These are phyloP conservation scores for Aureobasidium lini DNA, from an alignment of 2,329 filamentous ascomycete species.

Conservation along the genomic window DNA sequence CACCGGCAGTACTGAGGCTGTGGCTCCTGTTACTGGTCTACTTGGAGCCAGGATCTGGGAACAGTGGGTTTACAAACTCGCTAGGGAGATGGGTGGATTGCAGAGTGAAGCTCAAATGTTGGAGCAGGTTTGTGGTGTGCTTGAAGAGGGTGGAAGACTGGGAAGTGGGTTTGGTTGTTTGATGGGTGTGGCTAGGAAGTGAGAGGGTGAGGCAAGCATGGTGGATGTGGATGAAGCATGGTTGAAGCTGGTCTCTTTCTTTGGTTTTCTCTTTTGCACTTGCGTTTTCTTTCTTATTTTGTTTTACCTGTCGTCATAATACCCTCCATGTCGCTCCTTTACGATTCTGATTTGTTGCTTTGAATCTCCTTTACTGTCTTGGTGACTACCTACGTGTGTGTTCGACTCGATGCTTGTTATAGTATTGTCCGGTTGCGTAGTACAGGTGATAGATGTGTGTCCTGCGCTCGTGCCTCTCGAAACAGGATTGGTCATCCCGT, in stretches of 20 bases:
- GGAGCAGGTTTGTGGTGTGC: conserved; percentile 49
- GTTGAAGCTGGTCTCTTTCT: background rate
- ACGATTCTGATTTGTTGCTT: background rate
- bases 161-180: conserved; percentile 54
- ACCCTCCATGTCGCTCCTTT: background rate
- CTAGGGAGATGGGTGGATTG: conserved; percentile 65
- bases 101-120: conserved; percentile 49
- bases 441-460: no score
- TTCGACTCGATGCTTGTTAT: background rate
- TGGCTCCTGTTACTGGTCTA: conserved; percentile 60
- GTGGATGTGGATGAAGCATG: background rate
- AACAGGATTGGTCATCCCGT: no score
- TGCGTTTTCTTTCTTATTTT: background rate
- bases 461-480: no score
- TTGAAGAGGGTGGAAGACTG: conserved; percentile 53
- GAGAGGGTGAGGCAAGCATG: background rate
- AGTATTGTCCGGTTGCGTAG: no score
- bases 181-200: conserved; percentile 52
- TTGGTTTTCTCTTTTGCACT: background rate
- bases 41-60: conserved; percentile 91
- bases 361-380: background rate
- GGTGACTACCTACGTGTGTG: background rate
- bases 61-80: conserved; percentile 84
- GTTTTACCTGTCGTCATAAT: background rate
- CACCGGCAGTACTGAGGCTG: conserved; percentile 28